A percentile compares a stretch with the other conserved stretches of the same genome.
Conservation (phyloP, 495 filamentous ascomycete genomes). For the Daldinia concentrica region DNA sequence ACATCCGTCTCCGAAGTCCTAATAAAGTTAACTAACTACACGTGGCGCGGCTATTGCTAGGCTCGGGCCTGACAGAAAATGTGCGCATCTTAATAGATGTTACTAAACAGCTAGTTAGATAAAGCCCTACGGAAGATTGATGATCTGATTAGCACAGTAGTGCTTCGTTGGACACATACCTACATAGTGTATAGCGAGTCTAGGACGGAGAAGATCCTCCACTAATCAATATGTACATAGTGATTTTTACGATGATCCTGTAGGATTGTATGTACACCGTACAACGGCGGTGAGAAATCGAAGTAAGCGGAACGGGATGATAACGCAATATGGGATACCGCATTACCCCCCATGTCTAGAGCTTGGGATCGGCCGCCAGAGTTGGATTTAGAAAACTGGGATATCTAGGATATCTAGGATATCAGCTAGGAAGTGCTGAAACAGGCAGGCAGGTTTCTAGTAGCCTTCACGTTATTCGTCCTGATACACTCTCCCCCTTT, state of each 20-base stretch:
- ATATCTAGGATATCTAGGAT: conserved; percentile 15
- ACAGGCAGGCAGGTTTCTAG: conserved; percentile 40
- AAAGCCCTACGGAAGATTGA: conserved; percentile 25
- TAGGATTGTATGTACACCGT: conserved; percentile 29
- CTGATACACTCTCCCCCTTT: conserved; percentile 19
- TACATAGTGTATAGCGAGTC: conserved; percentile 2
- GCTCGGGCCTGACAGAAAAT: conserved; percentile 24
- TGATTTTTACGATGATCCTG: conserved; percentile 33
- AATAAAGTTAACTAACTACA: conserved; percentile 27
- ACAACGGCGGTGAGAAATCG: conserved; percentile 38
- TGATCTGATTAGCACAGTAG: conserved; percentile 24
- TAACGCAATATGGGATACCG: conserved; percentile 42
- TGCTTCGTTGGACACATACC: conserved; percentile 11
- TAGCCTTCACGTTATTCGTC: conserved; percentile 33
- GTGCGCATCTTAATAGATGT: background rate
- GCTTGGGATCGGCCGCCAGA: conserved; percentile 40
- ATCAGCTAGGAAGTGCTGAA: conserved; percentile 36
- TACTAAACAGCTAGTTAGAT: conserved; percentile 3
- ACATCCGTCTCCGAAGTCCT: conserved; percentile 13
- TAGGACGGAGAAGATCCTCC: conserved; percentile 31
- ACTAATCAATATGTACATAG: conserved; percentile 23
- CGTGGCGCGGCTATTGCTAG: conserved; percentile 35
- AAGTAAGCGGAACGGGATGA: conserved; percentile 38
- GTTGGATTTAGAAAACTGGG: conserved; percentile 33
- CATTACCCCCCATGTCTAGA: conserved; percentile 41